Evolutionary conservation across 192 early-diverging fungal species (phyloP), one percentile per base, ranked within the genome.

Genomic region (Endogone sp.): DNA sequence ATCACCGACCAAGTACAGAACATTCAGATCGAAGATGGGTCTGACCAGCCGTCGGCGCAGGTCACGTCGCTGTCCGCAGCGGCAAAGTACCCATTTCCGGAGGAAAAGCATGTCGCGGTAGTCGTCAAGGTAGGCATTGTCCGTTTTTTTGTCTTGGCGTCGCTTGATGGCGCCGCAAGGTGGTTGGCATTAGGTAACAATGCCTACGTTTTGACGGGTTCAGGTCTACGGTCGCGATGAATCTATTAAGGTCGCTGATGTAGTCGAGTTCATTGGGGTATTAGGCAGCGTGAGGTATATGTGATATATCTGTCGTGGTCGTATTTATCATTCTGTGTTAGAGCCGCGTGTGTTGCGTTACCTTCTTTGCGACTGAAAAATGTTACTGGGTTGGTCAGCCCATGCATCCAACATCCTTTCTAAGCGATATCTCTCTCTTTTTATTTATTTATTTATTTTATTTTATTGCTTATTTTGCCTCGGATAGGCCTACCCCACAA

Each of bases 251-350:
- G 91, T 88, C 3, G 77, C 85, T 2, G 81, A 84, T 32, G 64
- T 84, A 44, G 70, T 92, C n/a, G 90, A 92, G 31, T 77, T 92
- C 3, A 81, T 92, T 25, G 91, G 88, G 25, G 75, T 91, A 3
- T 32, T 83, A 9, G 76, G 67, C 32, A 60, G 72, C 32, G 58
- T 65, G 16, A 67, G 69, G 62, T 74, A 64, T 29, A 6, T 21
- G 4, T 25, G 24, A 24, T n/a, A n/a, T n/a, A n/a, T n/a, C n/a
- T n/a, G n/a, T n/a, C n/a, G n/a, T n/a, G n/a, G n/a, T n/a, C n/a
- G n/a, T n/a, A n/a, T n/a, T n/a, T n/a, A n/a, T n/a, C n/a, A n/a
- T n/a, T n/a, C n/a, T n/a, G n/a, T n/a, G n/a, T n/a, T n/a, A n/a
- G n/a, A n/a, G n/a, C n/a, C n/a, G n/a, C n/a, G n/a, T n/a, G n/a